Conservation (phyloP, 129 eudicot species). For the Solidago caesia region DNA sequence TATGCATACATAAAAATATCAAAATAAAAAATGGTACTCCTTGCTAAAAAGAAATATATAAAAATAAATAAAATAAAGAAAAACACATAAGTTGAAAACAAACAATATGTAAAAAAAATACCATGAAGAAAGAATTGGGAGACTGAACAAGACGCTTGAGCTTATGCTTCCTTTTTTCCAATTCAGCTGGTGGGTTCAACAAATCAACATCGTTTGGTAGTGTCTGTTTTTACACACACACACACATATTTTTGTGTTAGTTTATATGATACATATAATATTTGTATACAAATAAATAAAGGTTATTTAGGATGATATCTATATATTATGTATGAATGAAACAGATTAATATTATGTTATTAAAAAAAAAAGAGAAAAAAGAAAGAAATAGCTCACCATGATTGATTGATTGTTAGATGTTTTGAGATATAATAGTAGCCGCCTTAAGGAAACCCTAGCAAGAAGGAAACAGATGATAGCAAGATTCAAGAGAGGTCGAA, state of each 20-base stretch:
- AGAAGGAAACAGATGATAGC: not conserved
- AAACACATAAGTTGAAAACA: not conserved
- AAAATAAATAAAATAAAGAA: not conserved
- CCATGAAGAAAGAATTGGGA: slow-evolving; percentile 65
- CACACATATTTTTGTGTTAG: no score
- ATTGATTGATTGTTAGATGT: not conserved
- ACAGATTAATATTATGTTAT: no score
- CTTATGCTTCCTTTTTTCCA: slow-evolving; percentile 65
- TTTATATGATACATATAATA: not conserved
- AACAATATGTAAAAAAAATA: not conserved
- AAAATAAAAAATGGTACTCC: no score
- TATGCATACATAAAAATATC: not conserved
- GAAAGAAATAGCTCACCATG: slow-evolving; percentile 13
- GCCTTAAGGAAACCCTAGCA: slow-evolving; percentile 25
- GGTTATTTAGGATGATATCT: not conserved
- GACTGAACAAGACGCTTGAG: slow-evolving; percentile 60
- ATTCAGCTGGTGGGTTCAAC: slow-evolving; percentile 56
- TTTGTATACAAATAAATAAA: not conserved
- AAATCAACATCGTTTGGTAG: slow-evolving; percentile 56
- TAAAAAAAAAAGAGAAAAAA: not conserved
- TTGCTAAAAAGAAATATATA: no score
- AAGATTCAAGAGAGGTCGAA: slow-evolving; percentile 5
- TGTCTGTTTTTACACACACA: slow-evolving; percentile 25
- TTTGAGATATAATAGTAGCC: slow-evolving; percentile 6
- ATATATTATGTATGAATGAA: no score